These are phyloP conservation scores for Melastoma candidum DNA, from an alignment of 441 rosid species.

Conservation along the genomic window DNA sequence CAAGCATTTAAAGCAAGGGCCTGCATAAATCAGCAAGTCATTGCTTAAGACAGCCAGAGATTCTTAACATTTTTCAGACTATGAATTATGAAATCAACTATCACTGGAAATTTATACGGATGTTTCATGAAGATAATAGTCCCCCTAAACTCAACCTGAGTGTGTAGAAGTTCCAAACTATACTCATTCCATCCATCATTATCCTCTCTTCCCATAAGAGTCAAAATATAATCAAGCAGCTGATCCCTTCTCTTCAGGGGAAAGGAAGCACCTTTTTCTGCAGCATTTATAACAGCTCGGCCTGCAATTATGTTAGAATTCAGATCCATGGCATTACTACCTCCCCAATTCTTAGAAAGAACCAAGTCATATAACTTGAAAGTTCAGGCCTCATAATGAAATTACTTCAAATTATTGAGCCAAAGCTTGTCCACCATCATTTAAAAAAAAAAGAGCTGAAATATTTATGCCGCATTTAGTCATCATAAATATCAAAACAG, in stretches of 20 bases:
- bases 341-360: no score
- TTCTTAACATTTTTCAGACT: neutral
- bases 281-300: slow-evolving; percentile 87
- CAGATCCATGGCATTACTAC: no score
- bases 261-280: slow-evolving; percentile 82
- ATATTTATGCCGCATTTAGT: no score
- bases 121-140: neutral
- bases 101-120: no score
- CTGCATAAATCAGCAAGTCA: slow-evolving; percentile 36
- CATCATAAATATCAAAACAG: neutral
- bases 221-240: slow-evolving; percentile 84
- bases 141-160: slow-evolving; percentile 54
- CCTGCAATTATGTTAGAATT: slow-evolving; percentile 32
- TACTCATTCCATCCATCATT: slow-evolving; percentile 78
- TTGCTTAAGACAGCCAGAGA: slow-evolving; percentile 5
- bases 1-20: slow-evolving; percentile 97
- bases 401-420: no score
- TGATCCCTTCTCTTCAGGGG: slow-evolving; percentile 85
- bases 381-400: no score
- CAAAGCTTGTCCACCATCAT: no score
- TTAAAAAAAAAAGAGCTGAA: no score
- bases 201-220: slow-evolving; percentile 96
- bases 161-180: slow-evolving; percentile 79
- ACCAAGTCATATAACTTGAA: no score
- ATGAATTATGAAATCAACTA: neutral